These are phyloP conservation scores for Panaeolus papilionaceus DNA, from an alignment of 768 basidiomycete species.

Conservation along the genomic window DNA sequence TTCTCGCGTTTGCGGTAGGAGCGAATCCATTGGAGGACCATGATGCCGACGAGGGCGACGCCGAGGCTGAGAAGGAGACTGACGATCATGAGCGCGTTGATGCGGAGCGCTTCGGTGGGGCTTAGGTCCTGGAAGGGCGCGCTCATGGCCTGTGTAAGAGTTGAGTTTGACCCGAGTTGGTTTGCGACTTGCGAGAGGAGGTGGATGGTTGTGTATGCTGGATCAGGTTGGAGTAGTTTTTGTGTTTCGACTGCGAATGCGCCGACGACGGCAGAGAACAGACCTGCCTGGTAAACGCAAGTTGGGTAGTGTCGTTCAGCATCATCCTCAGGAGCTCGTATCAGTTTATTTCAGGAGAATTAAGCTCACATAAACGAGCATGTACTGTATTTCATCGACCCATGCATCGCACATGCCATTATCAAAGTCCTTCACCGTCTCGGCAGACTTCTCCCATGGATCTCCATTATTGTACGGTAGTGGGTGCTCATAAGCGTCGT, in stretches of 20 bases:
- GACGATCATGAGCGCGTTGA: constrained; percentile 39
- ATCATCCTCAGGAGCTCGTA: no score
- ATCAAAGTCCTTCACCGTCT: constrained; percentile 31
- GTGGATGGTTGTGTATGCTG: constrained; percentile 31
- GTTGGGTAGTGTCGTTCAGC: background rate
- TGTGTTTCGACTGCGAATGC: constrained; percentile 46
- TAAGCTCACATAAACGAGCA: constrained; percentile 38
- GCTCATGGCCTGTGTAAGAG: constrained; percentile 10
- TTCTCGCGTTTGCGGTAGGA: constrained; percentile 27
- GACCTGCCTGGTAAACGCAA: constrained; percentile 39
- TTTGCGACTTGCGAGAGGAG: constrained; percentile 32
- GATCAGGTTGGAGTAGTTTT: constrained; percentile 37
- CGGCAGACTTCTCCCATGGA: constrained; percentile 34
- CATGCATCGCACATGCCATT: constrained; percentile 38
- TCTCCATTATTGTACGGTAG: constrained; percentile 21
- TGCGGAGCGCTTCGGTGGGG: constrained; percentile 22
- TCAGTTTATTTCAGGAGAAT: no score
- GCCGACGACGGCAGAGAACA: constrained; percentile 46
- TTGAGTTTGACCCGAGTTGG: constrained; percentile 19
- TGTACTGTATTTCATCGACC: constrained; percentile 38
- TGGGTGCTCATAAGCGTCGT: background rate
- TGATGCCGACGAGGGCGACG: constrained; percentile 33
- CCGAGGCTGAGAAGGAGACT: constrained; percentile 34
- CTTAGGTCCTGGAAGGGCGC: constrained; percentile 15
- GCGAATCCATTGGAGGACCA: constrained; percentile 34